These are phyloP conservation scores for Kodamaea sagamina DNA, from an alignment of 805 yeast species.

Conservation along the genomic window DNA sequence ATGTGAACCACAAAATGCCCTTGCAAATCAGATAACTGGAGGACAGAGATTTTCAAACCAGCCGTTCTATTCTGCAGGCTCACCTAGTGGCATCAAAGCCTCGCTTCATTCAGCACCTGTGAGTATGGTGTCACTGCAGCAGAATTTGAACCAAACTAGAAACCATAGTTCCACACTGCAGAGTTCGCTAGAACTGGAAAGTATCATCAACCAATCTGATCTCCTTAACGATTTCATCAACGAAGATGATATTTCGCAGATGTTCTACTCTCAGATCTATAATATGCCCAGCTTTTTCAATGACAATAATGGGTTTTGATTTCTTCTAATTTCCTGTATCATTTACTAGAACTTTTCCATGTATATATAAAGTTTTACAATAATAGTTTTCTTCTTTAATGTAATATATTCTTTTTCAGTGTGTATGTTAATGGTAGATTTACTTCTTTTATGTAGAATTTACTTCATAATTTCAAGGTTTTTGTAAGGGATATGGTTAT, in stretches of 20 bases:
- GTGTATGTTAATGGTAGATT: no score
- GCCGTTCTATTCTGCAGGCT: no score
- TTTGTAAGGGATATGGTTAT: no score
- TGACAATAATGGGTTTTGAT: slow-evolving; percentile 20
- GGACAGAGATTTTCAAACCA: not conserved
- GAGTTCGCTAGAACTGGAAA: slow-evolving; percentile 5
- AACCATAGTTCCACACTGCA: slow-evolving; percentile 4
- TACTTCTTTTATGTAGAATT: no score
- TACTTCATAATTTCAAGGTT: no score
- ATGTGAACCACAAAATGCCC: not conserved
- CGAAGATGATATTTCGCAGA: slow-evolving; percentile 25
- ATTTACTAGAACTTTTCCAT: not conserved
- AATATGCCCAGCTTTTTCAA: slow-evolving; percentile 41
- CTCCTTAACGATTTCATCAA: slow-evolving; percentile 19
- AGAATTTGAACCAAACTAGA: not conserved
- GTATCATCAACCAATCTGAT: slow-evolving; percentile 1
- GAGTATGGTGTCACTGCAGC: not conserved
- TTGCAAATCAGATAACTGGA: not conserved
- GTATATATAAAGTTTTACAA: not conserved
- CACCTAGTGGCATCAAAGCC: no score
- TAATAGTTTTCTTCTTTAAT: no score
- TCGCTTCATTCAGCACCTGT: no score
- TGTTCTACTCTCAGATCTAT: slow-evolving; percentile 28
- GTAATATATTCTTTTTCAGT: no score
- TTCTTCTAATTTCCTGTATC: no score